Conservation (phyloP, 1,284 basidiomycete species). For the Gomphus bonarii region DNA sequence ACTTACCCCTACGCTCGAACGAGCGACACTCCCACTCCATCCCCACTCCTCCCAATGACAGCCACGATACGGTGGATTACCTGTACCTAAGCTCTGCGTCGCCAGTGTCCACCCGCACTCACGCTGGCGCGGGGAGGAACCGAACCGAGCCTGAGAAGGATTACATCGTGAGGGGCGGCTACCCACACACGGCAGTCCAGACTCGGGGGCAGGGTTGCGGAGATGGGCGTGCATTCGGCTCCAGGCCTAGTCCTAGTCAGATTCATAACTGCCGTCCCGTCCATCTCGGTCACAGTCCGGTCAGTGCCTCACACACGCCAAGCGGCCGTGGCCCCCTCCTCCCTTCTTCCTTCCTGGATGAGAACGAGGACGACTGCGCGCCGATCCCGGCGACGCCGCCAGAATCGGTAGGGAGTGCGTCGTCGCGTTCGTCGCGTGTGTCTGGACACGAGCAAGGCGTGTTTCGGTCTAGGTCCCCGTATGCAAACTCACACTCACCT, state of each 20-base stretch:
- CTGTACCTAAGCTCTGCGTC: not conserved
- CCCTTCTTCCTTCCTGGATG: not conserved
- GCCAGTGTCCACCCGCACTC: not conserved
- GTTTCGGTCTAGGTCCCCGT: not conserved
- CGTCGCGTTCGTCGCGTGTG: not conserved
- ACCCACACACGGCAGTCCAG: too few relatives aligned
- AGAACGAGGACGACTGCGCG: not conserved
- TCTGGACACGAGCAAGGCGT: not conserved
- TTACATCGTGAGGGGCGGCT: not conserved
- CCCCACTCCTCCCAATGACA: not conserved
- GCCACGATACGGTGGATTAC: not conserved
- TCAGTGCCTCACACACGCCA: not conserved
- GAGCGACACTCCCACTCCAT: constrained; percentile 1
- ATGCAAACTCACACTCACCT: not conserved
- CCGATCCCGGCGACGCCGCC: not conserved
- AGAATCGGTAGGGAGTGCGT: not conserved
- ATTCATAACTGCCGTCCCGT: not conserved
- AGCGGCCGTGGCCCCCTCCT: not conserved
- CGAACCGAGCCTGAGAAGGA: not conserved
- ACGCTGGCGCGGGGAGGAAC: too few relatives aligned
- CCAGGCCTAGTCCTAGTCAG: not conserved
- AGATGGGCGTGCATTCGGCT: not conserved
- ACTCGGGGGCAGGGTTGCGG: not conserved
- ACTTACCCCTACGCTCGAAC: not conserved
- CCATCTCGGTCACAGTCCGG: not conserved